These are phyloP conservation scores for Russula abietina DNA, from an alignment of 768 basidiomycete genomes.

Conservation along the genomic window DNA sequence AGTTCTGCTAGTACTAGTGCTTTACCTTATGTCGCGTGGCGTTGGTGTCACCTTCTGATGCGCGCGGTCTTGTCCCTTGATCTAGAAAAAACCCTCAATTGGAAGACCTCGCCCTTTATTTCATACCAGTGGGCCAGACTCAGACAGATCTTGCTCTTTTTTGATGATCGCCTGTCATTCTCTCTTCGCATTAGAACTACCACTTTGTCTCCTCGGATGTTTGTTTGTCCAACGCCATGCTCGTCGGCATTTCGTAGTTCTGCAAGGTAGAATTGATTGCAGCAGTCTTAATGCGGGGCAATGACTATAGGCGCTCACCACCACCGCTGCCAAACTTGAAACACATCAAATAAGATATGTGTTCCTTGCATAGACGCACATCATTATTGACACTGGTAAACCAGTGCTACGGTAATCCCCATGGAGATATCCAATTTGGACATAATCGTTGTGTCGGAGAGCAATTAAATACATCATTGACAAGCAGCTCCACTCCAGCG, in stretches of 20 bases:
- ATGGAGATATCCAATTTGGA: not conserved
- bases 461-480: not conserved
- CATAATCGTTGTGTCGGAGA: not conserved
- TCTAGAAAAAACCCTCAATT: not conserved
- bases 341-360: not conserved
- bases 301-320: not conserved
- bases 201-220: too few species aligned
- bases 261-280: not conserved
- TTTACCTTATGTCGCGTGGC: not conserved
- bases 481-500: not conserved
- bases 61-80: not conserved
- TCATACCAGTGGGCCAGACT: too few species aligned
- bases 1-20: not conserved
- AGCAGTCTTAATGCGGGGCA: not conserved
- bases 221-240: too few species aligned
- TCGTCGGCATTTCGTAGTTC: not conserved
- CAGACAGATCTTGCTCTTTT: too few species aligned
- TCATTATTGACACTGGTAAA: not conserved
- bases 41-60: not conserved
- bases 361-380: not conserved
- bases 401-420: not conserved
- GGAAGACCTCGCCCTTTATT: not conserved
- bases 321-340: not conserved
- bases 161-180: too few species aligned
- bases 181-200: too few species aligned